phyloP scores from a whole-genome alignment of 176 grass and related monocot species.

The Bromus sterilis region DNA sequence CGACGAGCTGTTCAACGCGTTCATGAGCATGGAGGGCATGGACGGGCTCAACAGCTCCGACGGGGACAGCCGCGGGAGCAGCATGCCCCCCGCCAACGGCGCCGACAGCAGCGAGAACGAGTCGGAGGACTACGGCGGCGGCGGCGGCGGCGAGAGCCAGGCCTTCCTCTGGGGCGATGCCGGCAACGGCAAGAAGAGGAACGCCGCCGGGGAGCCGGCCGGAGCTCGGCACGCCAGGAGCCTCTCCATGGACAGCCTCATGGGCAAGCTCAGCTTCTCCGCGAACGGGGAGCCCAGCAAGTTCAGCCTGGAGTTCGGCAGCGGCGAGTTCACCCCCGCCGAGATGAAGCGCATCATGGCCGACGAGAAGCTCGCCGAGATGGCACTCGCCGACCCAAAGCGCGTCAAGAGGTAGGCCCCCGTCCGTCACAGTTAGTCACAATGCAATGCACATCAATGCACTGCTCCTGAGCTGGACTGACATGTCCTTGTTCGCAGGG shows the following conservation, averaged over 20 bases:
- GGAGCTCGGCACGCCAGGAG: slow-evolving; percentile 47
- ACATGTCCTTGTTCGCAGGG: slow-evolving; percentile 25
- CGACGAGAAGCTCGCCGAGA: slow-evolving; percentile 93
- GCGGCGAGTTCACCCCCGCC: slow-evolving; percentile 64
- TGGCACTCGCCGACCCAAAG: slow-evolving; percentile 93
- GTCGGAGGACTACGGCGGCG: slow-evolving; percentile 57
- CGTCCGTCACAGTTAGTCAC: not conserved
- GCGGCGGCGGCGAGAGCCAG: slow-evolving; percentile 34
- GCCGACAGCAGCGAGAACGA: slow-evolving; percentile 97
- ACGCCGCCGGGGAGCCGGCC: slow-evolving; percentile 23
- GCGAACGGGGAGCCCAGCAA: slow-evolving; percentile 28
- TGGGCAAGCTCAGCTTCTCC: slow-evolving; percentile 68
- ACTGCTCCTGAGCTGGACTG: not conserved
- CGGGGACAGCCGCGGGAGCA: slow-evolving; percentile 74
- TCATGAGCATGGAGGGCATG: slow-evolving; percentile 79
- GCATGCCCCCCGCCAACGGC: slow-evolving; percentile 54
- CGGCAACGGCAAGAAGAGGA: slow-evolving; percentile 35
- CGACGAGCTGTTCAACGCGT: slow-evolving; percentile 80
- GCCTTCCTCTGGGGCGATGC: slow-evolving; percentile 30
- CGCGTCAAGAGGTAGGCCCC: slow-evolving; percentile 67
- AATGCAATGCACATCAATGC: not conserved
- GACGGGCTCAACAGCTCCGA: slow-evolving; percentile 81
- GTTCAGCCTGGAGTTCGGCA: slow-evolving; percentile 91
- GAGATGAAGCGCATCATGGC: slow-evolving; percentile 99
- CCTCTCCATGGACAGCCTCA: slow-evolving; percentile 83